phyloP scores from a whole-genome alignment of 2,329 filamentous ascomycete genomes.

The Paramyrothecium roridum region DNA sequence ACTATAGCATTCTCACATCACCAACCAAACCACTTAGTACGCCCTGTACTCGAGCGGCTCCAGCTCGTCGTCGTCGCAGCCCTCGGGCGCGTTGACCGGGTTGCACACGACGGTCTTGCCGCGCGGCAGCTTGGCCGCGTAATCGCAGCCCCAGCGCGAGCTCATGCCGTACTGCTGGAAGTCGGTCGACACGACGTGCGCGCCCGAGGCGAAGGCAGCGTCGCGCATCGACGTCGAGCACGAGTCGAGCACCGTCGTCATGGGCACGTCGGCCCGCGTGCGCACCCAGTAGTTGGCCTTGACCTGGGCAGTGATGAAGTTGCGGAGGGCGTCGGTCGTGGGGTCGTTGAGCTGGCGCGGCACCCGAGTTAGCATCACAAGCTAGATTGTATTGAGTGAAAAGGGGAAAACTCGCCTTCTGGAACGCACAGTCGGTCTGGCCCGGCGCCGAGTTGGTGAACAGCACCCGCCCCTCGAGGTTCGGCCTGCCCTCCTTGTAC shows the following conservation, averaged over 20 bases:
- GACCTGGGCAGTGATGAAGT: constrained; percentile 40
- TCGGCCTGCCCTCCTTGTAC: constrained; percentile 30
- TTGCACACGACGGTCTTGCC: constrained; percentile 26
- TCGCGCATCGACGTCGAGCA: constrained; percentile 37
- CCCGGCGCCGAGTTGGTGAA: constrained; percentile 47
- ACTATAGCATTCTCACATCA: too few relatives aligned
- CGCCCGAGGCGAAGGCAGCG: constrained; percentile 39
- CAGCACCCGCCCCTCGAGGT: constrained; percentile 39
- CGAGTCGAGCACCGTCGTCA: constrained; percentile 36
- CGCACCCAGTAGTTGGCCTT: constrained; percentile 45
- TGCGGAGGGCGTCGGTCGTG: constrained; percentile 22
- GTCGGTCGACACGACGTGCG: constrained; percentile 47
- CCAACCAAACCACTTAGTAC: not conserved
- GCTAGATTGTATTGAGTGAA: too few relatives aligned
- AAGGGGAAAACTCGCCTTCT: constrained; percentile 24
- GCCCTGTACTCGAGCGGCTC: not conserved
- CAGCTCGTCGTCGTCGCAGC: constrained; percentile 1
- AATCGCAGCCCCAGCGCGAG: constrained; percentile 43
- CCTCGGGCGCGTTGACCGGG: constrained; percentile 11
- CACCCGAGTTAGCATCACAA: too few relatives aligned
- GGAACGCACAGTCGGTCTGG: constrained; percentile 41
- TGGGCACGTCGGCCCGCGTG: constrained; percentile 42
- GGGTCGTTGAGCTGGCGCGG: constrained; percentile 40
- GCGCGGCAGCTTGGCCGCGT: constrained; percentile 20
- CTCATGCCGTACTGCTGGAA: constrained; percentile 44